Evolutionary conservation across 2,329 filamentous ascomycete species (phyloP).

Genomic region (Ophiosphaerella korrae): DNA sequence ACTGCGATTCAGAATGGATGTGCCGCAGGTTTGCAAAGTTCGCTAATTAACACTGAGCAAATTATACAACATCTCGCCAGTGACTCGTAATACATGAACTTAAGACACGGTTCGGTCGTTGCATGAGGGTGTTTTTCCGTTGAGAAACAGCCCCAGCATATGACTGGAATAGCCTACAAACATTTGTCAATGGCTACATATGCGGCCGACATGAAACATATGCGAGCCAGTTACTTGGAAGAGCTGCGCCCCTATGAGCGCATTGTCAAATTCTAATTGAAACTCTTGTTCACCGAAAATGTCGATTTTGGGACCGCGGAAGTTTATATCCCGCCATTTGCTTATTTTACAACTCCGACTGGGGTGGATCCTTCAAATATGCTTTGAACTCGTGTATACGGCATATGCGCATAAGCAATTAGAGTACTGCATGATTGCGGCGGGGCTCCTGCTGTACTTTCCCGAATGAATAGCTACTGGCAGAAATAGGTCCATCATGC

Average conservation of each 20-base stretch:
- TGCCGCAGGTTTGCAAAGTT: neutral
- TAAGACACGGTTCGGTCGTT: neutral
- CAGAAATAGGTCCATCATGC: too few species aligned
- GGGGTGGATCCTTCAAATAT: too few species aligned
- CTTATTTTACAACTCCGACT: too few species aligned
- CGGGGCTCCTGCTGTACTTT: too few species aligned
- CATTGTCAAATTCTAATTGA: neutral
- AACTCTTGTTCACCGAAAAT: too few species aligned
- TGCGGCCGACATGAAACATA: slow-evolving; percentile 2
- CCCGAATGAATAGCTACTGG: too few species aligned
- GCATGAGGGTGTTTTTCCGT: neutral
- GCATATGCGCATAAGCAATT: too few species aligned
- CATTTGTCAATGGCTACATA: slow-evolving; percentile 2
- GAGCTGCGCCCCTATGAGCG: neutral
- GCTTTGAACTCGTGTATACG: too few species aligned
- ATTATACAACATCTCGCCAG: neutral
- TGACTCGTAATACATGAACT: neutral
- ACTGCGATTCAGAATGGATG: neutral
- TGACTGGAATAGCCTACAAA: neutral
- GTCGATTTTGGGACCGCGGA: too few species aligned
- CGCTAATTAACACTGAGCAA: neutral
- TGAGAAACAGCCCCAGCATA: neutral
- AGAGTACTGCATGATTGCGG: too few species aligned
- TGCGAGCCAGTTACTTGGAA: neutral
- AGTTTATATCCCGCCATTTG: too few species aligned